Evolutionary conservation across 257 asterid genomes (phyloP), one percentile per base, ranked within the genome.

Genomic region (Petunia axillaris): DNA sequence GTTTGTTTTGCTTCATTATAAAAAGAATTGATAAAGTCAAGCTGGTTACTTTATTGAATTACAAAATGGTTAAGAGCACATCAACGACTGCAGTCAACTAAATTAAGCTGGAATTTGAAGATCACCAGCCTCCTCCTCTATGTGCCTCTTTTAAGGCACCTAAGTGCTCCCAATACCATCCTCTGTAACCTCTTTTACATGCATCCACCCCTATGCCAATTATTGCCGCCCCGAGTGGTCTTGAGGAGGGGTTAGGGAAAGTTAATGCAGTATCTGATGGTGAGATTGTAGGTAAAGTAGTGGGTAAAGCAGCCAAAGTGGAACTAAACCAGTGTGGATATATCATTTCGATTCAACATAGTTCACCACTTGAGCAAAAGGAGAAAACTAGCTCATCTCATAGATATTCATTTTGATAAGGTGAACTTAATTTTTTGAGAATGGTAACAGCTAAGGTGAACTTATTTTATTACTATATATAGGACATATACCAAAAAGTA

Each of bases 51-150:
- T 25, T 25, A 25, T 25, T 25, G 25, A 25, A 25, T 25, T 25
- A 25, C 25, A 25, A 25, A 25, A 25, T 25, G 25, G 25, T 25
- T 25, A 25, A 25, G 46, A 1, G 3, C 16, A 37, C 43, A 64
- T 37, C 70, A 9, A 64, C 11, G 46, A n/a, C 38, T 64, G 71
- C 25, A 37, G 41, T 4, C 35, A 37, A 64, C 16, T 11, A 64
- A 64, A 64, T 40, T 14, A 65, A 65, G 52, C 74, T 65, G 74
- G 40, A 65, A 14, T 65, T 65, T 65, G 36, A 65, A 14, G 36
- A 16, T 66, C 75, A 14, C 74, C 74, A 65, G 52, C 5, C n/a
- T 8, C 50, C n/a, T 41, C 14, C 75, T 6, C 48, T 41, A 37
- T 0, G 25, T 25, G 25, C 25, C 25, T 25, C 25, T 25, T 25